Base-by-base conservation (phyloP, 2,329 filamentous ascomycete species). In the Ceratocystis eucalypticola region DNA sequence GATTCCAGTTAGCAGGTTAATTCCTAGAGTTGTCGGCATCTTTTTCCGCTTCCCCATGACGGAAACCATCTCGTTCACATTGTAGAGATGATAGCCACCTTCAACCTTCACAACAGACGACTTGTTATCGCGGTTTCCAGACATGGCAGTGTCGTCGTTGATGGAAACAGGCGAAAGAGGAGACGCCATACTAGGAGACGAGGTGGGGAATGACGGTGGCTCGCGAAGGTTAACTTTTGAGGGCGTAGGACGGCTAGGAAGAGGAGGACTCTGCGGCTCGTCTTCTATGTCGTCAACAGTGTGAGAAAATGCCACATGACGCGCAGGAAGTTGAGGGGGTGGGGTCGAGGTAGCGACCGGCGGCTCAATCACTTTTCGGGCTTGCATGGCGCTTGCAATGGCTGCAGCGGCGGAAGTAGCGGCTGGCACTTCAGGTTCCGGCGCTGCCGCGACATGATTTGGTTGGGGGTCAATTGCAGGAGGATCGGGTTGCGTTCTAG, bases 41-140 rank as follows among this genome's bases (percentile, higher is more conserved):
- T 97, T 97, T 80, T 96, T 96, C 72, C 89, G 88, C 79, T 96
- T 96, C 66, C 93, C 93, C 85, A 96, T 92, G 57, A 94, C 85
- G n/a, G 91, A 93, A 3, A 96, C 85, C 88, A 96, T 96, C 76
- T 97, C 93, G 74, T 92, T 96, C 72, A 97, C 92, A 72, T 96
- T 96, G 77, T 96, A 97, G 75, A 97, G 81, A 73, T 95, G 92
- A 73, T 92, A 97, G 1, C 89, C 90, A 20, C 89, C 67, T 37
- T 68, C 64, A 1, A 68, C 67, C 44, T 68, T 68, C 64, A 66
- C 64, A 7, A 68, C 62, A n/a, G 61, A 22, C 30, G 61, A 22
- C 44, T 50, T 64, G 83, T 70, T 84, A 80, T 68, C 81, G 79
- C 69, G 65, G 28, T 82, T 77, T 53, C 77, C 75, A 5, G 78